Base-by-base conservation (phyloP, 257 asterid species). In the Capsicum pubescens region DNA sequence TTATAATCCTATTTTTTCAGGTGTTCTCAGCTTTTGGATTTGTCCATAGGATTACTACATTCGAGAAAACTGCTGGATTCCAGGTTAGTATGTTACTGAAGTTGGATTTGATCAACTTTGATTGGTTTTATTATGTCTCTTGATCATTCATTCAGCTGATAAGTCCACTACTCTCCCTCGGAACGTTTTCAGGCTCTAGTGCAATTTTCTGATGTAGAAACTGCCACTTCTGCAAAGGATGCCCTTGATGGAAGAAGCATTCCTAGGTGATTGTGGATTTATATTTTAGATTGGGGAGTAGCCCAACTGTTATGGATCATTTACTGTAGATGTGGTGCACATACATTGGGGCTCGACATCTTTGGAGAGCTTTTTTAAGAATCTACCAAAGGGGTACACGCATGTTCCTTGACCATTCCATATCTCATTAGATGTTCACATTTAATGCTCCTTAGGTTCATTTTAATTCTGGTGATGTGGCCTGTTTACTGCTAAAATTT, bases 51-150 rank as follows among this genome's bases (percentile, higher is more conserved):
- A 95, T 94, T 68, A 95, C 99, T 55, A 95, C 99, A 17, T 95
- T 95, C 87, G 99, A 95, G 92, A 95, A 95, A 92, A 94, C 99
- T 61, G 99, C 99, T 81, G 99, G 99, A 72, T 95, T 95, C 87
- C 98, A 95, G 95, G 99, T 95, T 44, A 84, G 81, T 85, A 69
- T 72, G 64, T 82, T 86, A 56, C 50, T 72, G 81, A 21, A 79
- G 50, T 12, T 42, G 50, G 58, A 12, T 59, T 55, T 67, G 21
- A 39, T 39, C 44, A 39, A 39, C 44, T 39, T 39, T 39, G 44
- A 39, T 39, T 39, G 5, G 15, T 48, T 46, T 83, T 74, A 50
- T 61, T 15, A 19, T 67, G 55, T 11, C 36, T 50, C 60, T 82
- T 46, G 63, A 21, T 19, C 10, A 82, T 59, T 26, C 26, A 74